These are phyloP conservation scores for Sclerotinia minor DNA, from an alignment of 2,329 filamentous ascomycete genomes.

Conservation along the genomic window DNA sequence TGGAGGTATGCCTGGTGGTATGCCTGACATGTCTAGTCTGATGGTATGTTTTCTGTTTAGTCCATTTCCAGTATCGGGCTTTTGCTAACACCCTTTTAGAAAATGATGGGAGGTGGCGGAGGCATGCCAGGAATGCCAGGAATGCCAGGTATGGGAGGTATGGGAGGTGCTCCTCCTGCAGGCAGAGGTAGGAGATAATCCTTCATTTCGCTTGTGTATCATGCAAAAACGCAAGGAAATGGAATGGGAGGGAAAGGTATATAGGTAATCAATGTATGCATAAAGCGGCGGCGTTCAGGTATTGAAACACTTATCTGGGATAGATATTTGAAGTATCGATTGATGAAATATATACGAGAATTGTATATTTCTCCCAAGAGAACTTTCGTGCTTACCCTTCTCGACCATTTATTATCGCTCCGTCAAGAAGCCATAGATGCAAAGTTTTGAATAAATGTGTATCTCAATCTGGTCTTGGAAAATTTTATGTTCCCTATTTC, in stretches of 20 bases:
- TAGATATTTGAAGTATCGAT: conserved; percentile 12
- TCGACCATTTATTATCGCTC: neutral
- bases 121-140: conserved; percentile 50
- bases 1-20: conserved; percentile 53
- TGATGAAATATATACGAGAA: neutral
- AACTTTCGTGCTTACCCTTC: neutral
- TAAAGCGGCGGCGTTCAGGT: conserved; percentile 25
- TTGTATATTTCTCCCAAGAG: neutral
- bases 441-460: neutral
- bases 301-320: conserved; percentile 8
- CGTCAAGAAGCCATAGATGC: neutral
- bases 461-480: neutral
- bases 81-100: conserved; percentile 40
- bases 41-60: neutral
- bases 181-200: conserved; percentile 37
- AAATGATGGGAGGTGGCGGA: conserved; percentile 51
- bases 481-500: neutral
- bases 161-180: conserved; percentile 29
- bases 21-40: conserved; percentile 58
- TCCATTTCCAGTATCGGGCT: neutral
- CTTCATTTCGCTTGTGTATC: conserved; percentile 7
- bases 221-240: conserved; percentile 12
- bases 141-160: conserved; percentile 49
- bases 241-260: conserved; percentile 5
- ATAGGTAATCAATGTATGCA: conserved; percentile 24